Conservation (phyloP, 306 rosid species). For the Acacia acuminata region DNA sequence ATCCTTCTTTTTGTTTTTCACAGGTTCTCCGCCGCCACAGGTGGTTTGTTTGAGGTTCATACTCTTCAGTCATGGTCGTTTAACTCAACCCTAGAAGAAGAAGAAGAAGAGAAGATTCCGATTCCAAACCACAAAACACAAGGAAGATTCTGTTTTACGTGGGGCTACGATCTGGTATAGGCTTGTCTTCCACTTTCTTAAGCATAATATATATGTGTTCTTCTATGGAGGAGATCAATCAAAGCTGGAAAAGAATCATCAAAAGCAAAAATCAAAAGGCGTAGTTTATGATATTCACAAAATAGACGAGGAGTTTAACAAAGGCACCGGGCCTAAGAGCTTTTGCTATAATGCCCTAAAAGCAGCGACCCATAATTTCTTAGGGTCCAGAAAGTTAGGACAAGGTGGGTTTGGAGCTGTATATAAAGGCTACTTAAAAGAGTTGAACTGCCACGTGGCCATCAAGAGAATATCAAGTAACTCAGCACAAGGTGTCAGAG, state of each 20-base stretch:
- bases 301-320: conserved; percentile 41
- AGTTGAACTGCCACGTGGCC: conserved; percentile 32
- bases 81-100: conserved; percentile 26
- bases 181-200: conserved; percentile 14
- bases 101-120: no score
- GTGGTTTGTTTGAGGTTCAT: conserved; percentile 29
- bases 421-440: conserved; percentile 41
- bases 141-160: conserved; percentile 16
- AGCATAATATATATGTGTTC: conserved; percentile 2
- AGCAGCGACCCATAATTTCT: conserved; percentile 41
- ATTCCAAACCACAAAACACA: no score
- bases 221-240: conserved; percentile 21
- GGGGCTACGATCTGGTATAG: conserved; percentile 29
- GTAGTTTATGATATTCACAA: conserved; percentile 16
- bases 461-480: conserved; percentile 45
- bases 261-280: background rate
- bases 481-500: conserved; percentile 40
- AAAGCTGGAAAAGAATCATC: conserved; percentile 3
- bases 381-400: conserved; percentile 39
- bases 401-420: conserved; percentile 50
- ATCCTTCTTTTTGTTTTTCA: no score
- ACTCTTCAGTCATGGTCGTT: conserved; percentile 41
- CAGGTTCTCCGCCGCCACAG: conserved; percentile 47
- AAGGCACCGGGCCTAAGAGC: conserved; percentile 43
- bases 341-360: conserved; percentile 33